Conservation (phyloP, 345 rosid species). For the Populus pruinosa region DNA sequence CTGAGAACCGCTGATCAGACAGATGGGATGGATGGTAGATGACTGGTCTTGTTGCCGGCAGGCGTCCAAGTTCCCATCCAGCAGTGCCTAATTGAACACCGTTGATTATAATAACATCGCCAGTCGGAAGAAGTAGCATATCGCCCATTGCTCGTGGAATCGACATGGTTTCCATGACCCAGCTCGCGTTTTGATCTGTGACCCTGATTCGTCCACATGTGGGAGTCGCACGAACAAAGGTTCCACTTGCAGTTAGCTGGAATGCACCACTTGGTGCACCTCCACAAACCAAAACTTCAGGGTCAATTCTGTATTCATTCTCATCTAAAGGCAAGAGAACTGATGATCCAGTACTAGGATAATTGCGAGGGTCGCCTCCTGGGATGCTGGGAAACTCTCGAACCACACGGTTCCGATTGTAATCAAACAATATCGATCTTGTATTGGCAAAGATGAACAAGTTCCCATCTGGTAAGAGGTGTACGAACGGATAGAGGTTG, state of each 20-base stretch:
- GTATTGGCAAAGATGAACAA: slow-evolving; percentile 73
- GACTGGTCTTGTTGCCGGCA: slow-evolving; percentile 51
- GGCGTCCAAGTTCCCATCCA: slow-evolving; percentile 58
- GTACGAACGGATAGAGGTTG: slow-evolving; percentile 80
- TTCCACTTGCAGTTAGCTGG: slow-evolving; percentile 16
- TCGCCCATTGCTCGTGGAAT: slow-evolving; percentile 79
- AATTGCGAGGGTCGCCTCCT: slow-evolving; percentile 59
- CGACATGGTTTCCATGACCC: slow-evolving; percentile 82
- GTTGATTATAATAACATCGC: slow-evolving; percentile 63
- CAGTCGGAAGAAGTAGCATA: slow-evolving; percentile 70
- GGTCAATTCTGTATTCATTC: slow-evolving; percentile 23
- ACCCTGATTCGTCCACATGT: slow-evolving; percentile 69
- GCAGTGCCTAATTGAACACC: slow-evolving; percentile 68
- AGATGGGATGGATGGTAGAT: slow-evolving; percentile 39
- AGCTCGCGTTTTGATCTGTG: slow-evolving; percentile 36
- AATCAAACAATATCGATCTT: slow-evolving; percentile 57
- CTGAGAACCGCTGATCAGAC: slow-evolving; percentile 32
- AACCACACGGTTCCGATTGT: slow-evolving; percentile 43
- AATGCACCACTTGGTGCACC: slow-evolving; percentile 60
- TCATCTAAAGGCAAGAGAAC: slow-evolving; percentile 72
- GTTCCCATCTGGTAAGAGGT: slow-evolving; percentile 82
- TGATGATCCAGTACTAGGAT: slow-evolving; percentile 87
- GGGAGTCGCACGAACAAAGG: slow-evolving; percentile 42
- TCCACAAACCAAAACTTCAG: slow-evolving; percentile 75
- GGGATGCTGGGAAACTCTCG: slow-evolving; percentile 58